Conservation (phyloP, 768 basidiomycete genomes). For the Ramaria sp. region DNA sequence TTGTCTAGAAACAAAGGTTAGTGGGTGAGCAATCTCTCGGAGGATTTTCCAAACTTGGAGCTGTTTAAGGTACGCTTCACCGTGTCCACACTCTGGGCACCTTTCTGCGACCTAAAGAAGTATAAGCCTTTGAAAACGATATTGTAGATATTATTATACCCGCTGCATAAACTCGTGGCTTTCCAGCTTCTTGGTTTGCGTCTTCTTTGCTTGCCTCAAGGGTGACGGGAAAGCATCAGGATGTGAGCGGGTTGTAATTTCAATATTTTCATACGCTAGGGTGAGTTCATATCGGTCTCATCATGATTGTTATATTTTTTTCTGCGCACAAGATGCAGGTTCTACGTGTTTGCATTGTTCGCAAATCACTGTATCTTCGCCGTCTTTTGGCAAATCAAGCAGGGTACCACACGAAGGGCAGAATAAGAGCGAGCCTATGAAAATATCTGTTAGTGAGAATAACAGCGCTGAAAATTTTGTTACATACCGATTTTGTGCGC, state of each 20-base stretch:
- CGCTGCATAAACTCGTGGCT: constrained; percentile 52
- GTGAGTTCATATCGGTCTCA: background rate
- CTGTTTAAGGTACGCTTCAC: constrained; percentile 81
- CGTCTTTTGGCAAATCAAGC: constrained; percentile 67
- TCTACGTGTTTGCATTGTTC: constrained; percentile 84
- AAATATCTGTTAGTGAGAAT: background rate
- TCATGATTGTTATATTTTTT: constrained; percentile 18
- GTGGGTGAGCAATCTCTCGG: background rate
- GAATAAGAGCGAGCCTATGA: constrained; percentile 79
- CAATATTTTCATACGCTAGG: constrained; percentile 89
- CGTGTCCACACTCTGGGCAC: constrained; percentile 79
- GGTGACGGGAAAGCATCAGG: constrained; percentile 92
- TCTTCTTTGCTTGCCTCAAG: constrained; percentile 78
- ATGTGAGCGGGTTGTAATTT: constrained; percentile 83
- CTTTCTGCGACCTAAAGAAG: constrained; percentile 69
- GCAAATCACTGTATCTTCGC: constrained; percentile 66
- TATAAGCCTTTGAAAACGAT: background rate
- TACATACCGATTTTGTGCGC: background rate
- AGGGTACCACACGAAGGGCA: constrained; percentile 91
- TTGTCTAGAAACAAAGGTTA: constrained; percentile 35
- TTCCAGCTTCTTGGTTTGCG: constrained; percentile 72
- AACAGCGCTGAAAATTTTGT: background rate
- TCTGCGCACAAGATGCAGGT: constrained; percentile 64
- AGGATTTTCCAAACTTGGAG: constrained; percentile 46
- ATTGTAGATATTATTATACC: constrained; percentile 23